phyloP scores from a whole-genome alignment of 345 rosid genomes.

The Turritis glabra region DNA sequence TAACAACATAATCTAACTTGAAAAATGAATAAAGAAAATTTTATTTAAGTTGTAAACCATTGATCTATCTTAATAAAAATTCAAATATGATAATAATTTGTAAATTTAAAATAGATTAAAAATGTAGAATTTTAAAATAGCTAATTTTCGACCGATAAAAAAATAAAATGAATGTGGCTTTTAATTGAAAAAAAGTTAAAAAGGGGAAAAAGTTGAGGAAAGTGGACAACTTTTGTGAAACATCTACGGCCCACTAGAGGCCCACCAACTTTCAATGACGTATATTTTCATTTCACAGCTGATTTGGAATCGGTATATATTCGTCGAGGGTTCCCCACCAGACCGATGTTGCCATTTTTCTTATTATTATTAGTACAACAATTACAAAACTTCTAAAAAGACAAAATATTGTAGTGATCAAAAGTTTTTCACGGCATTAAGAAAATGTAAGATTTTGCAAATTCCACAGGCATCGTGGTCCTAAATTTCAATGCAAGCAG shows the following conservation, averaged over 20 bases:
- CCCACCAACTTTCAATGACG: conserved; percentile 18
- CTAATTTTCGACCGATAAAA: background rate
- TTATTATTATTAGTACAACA: background rate
- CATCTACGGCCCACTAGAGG: conserved; percentile 26
- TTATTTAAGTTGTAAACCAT: background rate
- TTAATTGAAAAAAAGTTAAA: background rate
- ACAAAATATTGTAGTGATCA: background rate
- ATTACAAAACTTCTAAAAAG: background rate
- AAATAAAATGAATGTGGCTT: background rate
- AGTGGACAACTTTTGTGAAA: conserved; percentile 4
- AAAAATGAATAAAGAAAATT: background rate
- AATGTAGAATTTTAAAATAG: background rate
- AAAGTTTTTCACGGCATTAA: background rate
- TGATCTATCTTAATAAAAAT: background rate
- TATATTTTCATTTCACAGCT: conserved; percentile 1
- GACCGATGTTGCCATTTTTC: conserved; percentile 4
- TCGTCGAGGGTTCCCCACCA: conserved; percentile 18
- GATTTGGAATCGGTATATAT: conserved; percentile 32
- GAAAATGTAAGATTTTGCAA: background rate
- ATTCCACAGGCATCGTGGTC: background rate
- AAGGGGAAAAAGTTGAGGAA: background rate
- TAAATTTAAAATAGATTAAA: background rate
- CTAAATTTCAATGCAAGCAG: background rate
- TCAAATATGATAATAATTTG: background rate
- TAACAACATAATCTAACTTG: no score